These are phyloP conservation scores for Diaporthe aspalathi DNA, from an alignment of 2,329 filamentous ascomycete species.

Conservation along the genomic window DNA sequence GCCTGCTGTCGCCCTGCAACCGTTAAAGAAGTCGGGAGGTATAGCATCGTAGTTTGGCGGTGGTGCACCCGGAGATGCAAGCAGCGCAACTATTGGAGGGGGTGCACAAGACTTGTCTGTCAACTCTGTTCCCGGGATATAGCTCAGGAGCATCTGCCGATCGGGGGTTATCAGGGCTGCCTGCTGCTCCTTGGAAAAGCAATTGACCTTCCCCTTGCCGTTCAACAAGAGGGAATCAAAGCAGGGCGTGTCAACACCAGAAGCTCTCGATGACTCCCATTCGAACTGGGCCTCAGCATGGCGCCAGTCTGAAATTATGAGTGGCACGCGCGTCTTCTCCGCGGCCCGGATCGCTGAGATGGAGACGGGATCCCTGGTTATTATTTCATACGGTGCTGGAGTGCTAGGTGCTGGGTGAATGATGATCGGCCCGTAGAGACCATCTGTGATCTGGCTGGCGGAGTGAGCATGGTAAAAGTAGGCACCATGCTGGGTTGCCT, in stretches of 20 bases:
- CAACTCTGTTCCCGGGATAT: background rate
- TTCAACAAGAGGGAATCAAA: background rate
- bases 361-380: background rate
- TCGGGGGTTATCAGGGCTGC: background rate
- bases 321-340: background rate
- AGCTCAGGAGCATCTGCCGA: background rate
- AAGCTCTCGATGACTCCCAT: background rate
- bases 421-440: background rate
- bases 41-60: background rate
- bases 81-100: background rate
- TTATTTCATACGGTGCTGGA: background rate
- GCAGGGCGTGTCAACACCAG: background rate
- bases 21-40: background rate
- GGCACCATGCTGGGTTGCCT: background rate
- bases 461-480: slow-evolving; percentile 5
- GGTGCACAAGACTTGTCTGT: background rate
- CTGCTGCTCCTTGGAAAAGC: background rate
- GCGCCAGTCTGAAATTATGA: background rate
- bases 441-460: background rate
- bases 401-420: background rate
- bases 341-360: background rate
- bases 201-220: background rate
- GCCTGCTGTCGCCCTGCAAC: background rate
- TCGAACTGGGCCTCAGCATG: background rate
- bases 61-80: background rate